Evolutionary conservation across 2,329 filamentous ascomycete species (phyloP).

Genomic region (Ophiostoma australiae): DNA sequence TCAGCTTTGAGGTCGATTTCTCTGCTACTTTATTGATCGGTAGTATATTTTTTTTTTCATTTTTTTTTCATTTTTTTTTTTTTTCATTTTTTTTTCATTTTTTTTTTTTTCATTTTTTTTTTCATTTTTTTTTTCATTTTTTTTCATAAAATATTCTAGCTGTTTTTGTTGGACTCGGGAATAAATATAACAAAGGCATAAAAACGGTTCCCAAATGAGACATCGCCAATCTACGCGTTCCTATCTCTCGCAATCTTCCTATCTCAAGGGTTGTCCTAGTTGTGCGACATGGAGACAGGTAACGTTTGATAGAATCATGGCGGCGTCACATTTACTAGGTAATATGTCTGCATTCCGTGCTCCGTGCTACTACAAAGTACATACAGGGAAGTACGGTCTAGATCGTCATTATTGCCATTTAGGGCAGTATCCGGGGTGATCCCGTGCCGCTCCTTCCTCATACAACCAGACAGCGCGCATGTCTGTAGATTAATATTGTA

Average conservation of each 20-base stretch:
- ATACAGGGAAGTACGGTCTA: background rate
- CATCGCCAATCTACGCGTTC: background rate
- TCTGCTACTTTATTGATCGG: no score
- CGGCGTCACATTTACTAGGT: conserved; percentile 1
- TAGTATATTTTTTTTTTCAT: background rate
- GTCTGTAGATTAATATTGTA: background rate
- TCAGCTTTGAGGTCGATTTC: no score
- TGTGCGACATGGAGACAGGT: conserved; percentile 1
- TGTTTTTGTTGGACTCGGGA: background rate
- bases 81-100: background rate
- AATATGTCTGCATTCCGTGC: background rate
- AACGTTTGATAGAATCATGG: conserved; percentile 12
- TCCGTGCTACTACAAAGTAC: background rate
- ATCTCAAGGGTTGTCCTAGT: background rate
- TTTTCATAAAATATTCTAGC: background rate
- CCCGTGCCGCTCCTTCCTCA: conserved; percentile 4
- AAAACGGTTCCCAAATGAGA: background rate
- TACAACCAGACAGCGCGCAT: background rate
- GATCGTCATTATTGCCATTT: conserved; percentile 2
- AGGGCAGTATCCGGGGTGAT: background rate
- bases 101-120: background rate
- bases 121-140: background rate
- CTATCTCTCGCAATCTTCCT: conserved; percentile 3
- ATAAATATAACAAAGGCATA: background rate
- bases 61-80: background rate